Conservation (phyloP, 495 filamentous ascomycete species). For the Hypoxylon cercidicola region DNA sequence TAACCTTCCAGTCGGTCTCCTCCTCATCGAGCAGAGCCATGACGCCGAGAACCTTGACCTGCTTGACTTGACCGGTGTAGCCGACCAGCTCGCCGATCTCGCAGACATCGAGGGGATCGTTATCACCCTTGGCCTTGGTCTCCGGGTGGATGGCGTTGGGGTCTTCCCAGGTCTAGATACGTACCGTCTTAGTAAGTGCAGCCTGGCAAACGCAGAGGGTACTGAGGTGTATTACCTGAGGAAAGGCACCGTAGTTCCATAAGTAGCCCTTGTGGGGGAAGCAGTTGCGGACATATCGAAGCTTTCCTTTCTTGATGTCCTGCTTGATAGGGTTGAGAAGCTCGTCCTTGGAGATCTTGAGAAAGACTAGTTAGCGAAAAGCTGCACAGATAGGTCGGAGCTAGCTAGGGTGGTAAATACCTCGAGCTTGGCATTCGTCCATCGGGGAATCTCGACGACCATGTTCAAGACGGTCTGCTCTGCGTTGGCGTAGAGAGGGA, state of each 20-base stretch:
- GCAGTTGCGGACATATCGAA: conserved; percentile 99
- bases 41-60: conserved; percentile 98
- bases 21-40: conserved; percentile 99
- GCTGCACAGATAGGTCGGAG: conserved; percentile 12
- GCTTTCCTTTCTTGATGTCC: conserved; percentile 89
- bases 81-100: conserved; percentile 98
- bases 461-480: conserved; percentile 97
- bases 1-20: conserved; percentile 99
- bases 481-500: conserved; percentile 95
- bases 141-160: conserved; percentile 94
- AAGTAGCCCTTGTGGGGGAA: conserved; percentile 99
- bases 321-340: conserved; percentile 97
- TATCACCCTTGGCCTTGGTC: conserved; percentile 99
- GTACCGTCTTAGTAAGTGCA: conserved; percentile 25
- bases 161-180: conserved; percentile 95
- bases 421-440: conserved; percentile 99
- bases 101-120: conserved; percentile 99
- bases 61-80: conserved; percentile 95
- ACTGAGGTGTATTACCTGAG: conserved; percentile 70
- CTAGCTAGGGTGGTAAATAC: conserved; percentile 56
- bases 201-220: conserved; percentile 1
- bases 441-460: conserved; percentile 98
- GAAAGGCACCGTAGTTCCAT: conserved; percentile 99
- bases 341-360: conserved; percentile 97
- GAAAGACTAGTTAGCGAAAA: conserved; percentile 40